phyloP scores from a whole-genome alignment of 2,329 filamentous ascomycete species.

The Claviceps capensis region DNA sequence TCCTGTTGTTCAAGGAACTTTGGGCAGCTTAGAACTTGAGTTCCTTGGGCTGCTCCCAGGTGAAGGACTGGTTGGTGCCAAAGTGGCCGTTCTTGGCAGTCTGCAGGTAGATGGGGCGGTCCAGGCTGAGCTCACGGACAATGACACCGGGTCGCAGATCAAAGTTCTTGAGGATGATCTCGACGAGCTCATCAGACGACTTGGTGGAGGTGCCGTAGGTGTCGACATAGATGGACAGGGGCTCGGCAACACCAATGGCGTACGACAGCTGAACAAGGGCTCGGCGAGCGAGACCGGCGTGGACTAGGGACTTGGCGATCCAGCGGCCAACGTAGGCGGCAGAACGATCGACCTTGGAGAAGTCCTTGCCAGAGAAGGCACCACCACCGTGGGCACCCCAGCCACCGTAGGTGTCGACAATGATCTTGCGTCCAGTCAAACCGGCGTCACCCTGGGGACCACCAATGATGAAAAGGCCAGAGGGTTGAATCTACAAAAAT shows the following conservation, averaged over 20 bases:
- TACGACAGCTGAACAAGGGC: slow-evolving; percentile 96
- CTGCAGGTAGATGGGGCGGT: slow-evolving; percentile 93
- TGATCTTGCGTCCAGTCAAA: slow-evolving; percentile 98
- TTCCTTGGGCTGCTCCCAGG: slow-evolving; percentile 95
- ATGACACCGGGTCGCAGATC: slow-evolving; percentile 97
- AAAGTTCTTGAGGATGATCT: slow-evolving; percentile 93
- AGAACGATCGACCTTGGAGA: slow-evolving; percentile 99
- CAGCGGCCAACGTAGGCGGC: slow-evolving; percentile 95
- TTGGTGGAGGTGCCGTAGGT: slow-evolving; percentile 89
- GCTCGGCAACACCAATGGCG: slow-evolving; percentile 97
- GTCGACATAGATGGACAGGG: slow-evolving; percentile 95
- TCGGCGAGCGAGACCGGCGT: slow-evolving; percentile 78
- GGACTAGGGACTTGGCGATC: slow-evolving; percentile 97
- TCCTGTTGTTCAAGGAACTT: neutral
- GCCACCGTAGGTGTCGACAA: slow-evolving; percentile 98
- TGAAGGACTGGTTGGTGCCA: slow-evolving; percentile 88
- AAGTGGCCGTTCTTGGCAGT: slow-evolving; percentile 99
- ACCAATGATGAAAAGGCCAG: slow-evolving; percentile 96
- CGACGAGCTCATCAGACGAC: slow-evolving; percentile 81
- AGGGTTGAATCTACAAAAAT: slow-evolving; percentile 67
- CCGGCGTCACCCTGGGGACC: slow-evolving; percentile 97
- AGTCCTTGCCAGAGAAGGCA: slow-evolving; percentile 99
- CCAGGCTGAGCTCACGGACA: slow-evolving; percentile 89
- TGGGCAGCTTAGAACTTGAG: slow-evolving; percentile 64
- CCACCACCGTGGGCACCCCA: slow-evolving; percentile 99